These are phyloP conservation scores for Annulohypoxylon truncatum DNA, from an alignment of 2,329 filamentous ascomycete species.

Conservation along the genomic window DNA sequence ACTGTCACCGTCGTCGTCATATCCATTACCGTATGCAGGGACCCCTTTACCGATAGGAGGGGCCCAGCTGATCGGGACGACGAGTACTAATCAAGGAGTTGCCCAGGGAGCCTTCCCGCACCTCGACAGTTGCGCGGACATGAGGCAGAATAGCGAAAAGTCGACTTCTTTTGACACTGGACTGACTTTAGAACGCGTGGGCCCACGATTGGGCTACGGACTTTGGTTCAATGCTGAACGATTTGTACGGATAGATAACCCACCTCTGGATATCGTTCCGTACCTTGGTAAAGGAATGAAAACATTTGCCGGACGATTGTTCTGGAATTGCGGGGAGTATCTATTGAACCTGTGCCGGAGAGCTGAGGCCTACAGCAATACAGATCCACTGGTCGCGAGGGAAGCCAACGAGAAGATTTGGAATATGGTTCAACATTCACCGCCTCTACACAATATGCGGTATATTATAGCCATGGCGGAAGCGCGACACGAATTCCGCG, in stretches of 20 bases:
- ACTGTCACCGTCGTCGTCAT: background rate
- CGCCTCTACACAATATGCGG: constrained; percentile 33
- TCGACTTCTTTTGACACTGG: background rate
- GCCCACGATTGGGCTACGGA: constrained; percentile 36
- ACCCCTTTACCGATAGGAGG: background rate
- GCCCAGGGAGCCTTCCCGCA: background rate
- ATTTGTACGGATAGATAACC: constrained; percentile 33
- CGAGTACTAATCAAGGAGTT: background rate
- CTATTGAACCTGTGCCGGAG: constrained; percentile 35
- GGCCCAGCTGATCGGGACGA: background rate
- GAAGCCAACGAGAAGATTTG: constrained; percentile 13
- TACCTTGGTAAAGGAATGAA: constrained; percentile 44
- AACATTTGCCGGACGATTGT: constrained; percentile 46
- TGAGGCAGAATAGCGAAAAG: constrained; percentile 3
- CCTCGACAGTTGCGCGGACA: background rate
- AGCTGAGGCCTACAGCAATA: constrained; percentile 21
- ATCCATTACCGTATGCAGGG: background rate
- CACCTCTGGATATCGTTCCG: constrained; percentile 40
- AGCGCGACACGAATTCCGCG: constrained; percentile 39
- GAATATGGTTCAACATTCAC: constrained; percentile 41
- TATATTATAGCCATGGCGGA: constrained; percentile 43
- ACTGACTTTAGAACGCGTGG: background rate
- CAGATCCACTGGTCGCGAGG: constrained; percentile 15
- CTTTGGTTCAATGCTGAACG: constrained; percentile 42
- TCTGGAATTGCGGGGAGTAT: constrained; percentile 46